Percentiles rank a stretch among this genome's conserved stretches.
Evolutionary conservation across 2,329 filamentous ascomycete genomes (phyloP).

Genomic region (Iodosphaeria phyllophila): DNA sequence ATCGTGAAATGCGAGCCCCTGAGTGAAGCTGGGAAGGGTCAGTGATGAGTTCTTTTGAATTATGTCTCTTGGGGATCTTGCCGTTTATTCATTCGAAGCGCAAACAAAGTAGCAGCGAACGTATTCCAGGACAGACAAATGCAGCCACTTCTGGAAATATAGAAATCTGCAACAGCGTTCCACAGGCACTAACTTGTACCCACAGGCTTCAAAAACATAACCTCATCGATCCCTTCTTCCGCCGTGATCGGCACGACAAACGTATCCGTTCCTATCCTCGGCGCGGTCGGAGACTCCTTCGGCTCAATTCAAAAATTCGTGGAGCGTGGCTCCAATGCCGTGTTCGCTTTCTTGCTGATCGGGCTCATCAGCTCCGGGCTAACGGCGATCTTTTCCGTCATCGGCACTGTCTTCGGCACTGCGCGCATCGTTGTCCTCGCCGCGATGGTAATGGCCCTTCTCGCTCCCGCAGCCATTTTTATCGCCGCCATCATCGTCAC

Average conservation of each 20-base stretch:
- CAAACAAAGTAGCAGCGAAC: not conserved
- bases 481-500: constrained; percentile 1
- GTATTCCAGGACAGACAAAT: not conserved
- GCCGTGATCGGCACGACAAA: constrained; percentile 1
- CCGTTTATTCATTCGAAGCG: too few relatives aligned
- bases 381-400: not conserved
- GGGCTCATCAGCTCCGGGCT: constrained; percentile 1
- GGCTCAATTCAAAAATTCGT: not conserved
- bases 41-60: too few relatives aligned
- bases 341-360: constrained; percentile 1
- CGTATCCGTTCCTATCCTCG: constrained; percentile 1
- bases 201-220: not conserved
- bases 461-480: constrained; percentile 1
- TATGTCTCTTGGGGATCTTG: too few relatives aligned
- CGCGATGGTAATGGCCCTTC: constrained; percentile 1
- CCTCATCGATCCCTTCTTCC: constrained; percentile 1
- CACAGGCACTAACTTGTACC: not conserved
- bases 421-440: not conserved
- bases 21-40: not conserved
- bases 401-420: not conserved
- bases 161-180: too few relatives aligned
- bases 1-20: constrained; percentile 1
- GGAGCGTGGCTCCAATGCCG: constrained; percentile 1
- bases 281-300: not conserved
- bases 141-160: not conserved